These are phyloP conservation scores for Pisolithus marmoratus DNA, from an alignment of 768 basidiomycete genomes.

Conservation along the genomic window DNA sequence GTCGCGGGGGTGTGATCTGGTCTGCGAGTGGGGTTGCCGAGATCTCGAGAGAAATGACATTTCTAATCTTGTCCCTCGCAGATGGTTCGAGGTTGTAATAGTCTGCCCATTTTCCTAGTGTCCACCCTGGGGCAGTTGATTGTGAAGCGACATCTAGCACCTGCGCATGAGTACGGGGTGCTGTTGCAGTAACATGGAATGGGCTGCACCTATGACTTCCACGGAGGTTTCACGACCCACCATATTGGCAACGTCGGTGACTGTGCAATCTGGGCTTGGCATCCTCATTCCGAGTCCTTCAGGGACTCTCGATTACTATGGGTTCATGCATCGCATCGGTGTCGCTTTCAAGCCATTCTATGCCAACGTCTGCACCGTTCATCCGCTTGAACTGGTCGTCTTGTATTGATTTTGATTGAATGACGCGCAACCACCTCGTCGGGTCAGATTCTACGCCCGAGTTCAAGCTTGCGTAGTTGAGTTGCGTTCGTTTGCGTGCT, in stretches of 20 bases:
- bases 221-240: constrained; percentile 76
- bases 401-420: constrained; percentile 62
- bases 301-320: constrained; percentile 67
- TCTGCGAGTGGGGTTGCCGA: constrained; percentile 79
- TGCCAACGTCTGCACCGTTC: constrained; percentile 57
- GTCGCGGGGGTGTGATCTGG: constrained; percentile 71
- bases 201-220: constrained; percentile 80
- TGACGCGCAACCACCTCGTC: constrained; percentile 58
- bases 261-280: constrained; percentile 65
- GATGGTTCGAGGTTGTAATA: constrained; percentile 69
- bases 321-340: constrained; percentile 76
- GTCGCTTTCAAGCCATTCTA: constrained; percentile 72
- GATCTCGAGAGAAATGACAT: constrained; percentile 94
- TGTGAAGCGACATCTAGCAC: constrained; percentile 80
- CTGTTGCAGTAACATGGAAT: not conserved
- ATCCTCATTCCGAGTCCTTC: constrained; percentile 89
- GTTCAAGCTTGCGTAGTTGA: constrained; percentile 77
- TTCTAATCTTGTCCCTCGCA: constrained; percentile 80
- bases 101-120: constrained; percentile 83
- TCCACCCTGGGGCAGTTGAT: constrained; percentile 83
- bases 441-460: constrained; percentile 57
- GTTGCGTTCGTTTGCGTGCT: constrained; percentile 62
- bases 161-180: constrained; percentile 2
- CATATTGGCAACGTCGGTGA: constrained; percentile 72
- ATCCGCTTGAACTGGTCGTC: constrained; percentile 61